Evolutionary conservation across 805 yeast genomes (phyloP), one percentile per base, ranked within the genome.

Genomic region (Zygosaccharomyces gambellarensis): DNA sequence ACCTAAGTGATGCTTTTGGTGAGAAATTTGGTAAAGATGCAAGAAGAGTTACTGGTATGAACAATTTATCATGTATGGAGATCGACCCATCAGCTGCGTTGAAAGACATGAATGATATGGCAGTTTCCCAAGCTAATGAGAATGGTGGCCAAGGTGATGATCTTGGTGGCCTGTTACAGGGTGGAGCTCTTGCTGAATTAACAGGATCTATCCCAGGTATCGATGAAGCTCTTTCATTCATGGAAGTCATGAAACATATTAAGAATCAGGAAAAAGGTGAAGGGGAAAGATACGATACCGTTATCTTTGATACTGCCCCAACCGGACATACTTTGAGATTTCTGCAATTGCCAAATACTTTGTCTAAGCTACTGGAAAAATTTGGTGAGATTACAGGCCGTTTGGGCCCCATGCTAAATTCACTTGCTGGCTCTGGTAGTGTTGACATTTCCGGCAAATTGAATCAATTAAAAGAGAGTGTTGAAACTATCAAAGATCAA

Each of bases 301-400:
- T 94, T 56, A 89, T 94, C 57, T 94, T 94, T 63, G 99, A 94
- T 69, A 94, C 99, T n/a, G 99, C 99, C 0, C 99, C 99, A 60
- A 94, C 99, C 0, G 99, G 99, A 32, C 99, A 94, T 71, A 94
- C 99, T 2, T 75, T 94, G 60, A 81, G 99, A 63, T 94, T 94
- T 69, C 76, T 94, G 67, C 97, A 90, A 70, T 80, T 94, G 62
- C 99, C 99, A 34, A 80, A 95, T 27, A 90, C 97, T 3, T 74
- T 94, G 53, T 95, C 90, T 60, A 89, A 88, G 67, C 78, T 95
- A 32, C 76, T 94, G 58, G 83, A 85, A 44, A 94, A 92, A 65
- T 83, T 94, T 67, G 83, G 90, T 61, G 95, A 89, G 60, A 77
- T 94, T 49, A 82, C 92, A 38, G 85, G 90, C 11, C 81, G 80